Base-by-base conservation (phyloP, 306 rosid species). In the Alnus rubra region DNA sequence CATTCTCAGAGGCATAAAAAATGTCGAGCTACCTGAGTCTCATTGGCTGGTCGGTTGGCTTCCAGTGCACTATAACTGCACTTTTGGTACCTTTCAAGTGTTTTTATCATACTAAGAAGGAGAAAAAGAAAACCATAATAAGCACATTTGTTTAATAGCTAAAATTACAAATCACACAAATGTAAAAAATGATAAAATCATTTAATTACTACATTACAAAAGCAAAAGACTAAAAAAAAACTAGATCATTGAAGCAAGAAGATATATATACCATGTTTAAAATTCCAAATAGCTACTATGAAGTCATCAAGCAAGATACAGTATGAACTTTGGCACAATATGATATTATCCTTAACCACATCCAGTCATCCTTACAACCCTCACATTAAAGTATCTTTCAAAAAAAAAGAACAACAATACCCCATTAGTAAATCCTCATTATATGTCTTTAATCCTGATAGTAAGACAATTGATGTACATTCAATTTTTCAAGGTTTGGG, bases 41-140 rank as follows among this genome's bases (percentile, higher is more conserved):
- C 91, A 78, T 63, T 81, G 30, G 63, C 42, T 15, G 86, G 70
- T 37, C 69, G 81, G 76, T 55, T 73, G 73, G 86, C 71, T 52
- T 90, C 91, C 69, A 76, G 58, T 59, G 87, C 76, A 39, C 82
- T 86, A 55, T 90, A 88, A 18, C 86, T 90, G 80, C 89, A 90
- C 79, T 84, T 89, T 56, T 89, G 92, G 91, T 94, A 94, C 78
- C 80, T 92, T 74, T 92, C 98, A 53, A 92, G 80, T 45, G 96
- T 94, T 85, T 89, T 88, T 80, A 69, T 44, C 88, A 92, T 90
- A 84, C 98, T 91, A 80, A 67, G 31, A 59, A 70, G 68, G 37
- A 5, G 9, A 0, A 45, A 52, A 53, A 55, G 23, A 28, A 47
- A 23, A 33, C 19, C 55, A 5, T 23, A 12, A 37, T 42, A 14